Evolutionary conservation across 1,139 yeast genomes (phyloP).

Genomic region (Barnettozyma hawaiiensis): DNA sequence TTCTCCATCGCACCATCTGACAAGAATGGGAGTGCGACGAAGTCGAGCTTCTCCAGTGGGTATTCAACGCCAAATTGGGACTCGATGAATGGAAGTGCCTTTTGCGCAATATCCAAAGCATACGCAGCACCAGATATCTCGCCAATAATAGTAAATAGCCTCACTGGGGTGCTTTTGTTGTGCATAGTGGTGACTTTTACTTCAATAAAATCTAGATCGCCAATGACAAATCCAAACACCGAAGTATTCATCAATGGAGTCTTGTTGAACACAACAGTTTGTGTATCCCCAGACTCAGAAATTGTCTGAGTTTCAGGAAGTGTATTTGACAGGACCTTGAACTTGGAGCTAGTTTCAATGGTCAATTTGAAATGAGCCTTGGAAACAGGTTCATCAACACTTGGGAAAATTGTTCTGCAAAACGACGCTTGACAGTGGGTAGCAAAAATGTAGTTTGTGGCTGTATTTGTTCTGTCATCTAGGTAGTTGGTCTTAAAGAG

Average conservation of each 20-base stretch:
- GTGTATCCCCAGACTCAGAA: slow-evolving; percentile 26
- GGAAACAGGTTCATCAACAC: slow-evolving; percentile 54
- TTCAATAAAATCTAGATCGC: slow-evolving; percentile 53
- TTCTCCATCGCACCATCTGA: slow-evolving; percentile 79
- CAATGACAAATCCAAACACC: slow-evolving; percentile 59
- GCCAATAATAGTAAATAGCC: slow-evolving; percentile 53
- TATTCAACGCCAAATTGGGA: slow-evolving; percentile 37
- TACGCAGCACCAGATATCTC: slow-evolving; percentile 40
- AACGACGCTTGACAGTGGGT: slow-evolving; percentile 69
- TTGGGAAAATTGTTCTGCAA: slow-evolving; percentile 57
- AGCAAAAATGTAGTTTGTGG: slow-evolving; percentile 48
- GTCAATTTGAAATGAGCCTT: slow-evolving; percentile 48
- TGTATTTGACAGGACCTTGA: slow-evolving; percentile 48
- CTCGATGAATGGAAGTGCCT: slow-evolving; percentile 42
- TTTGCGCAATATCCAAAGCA: slow-evolving; percentile 42
- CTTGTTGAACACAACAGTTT: slow-evolving; percentile 38
- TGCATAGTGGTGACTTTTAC: slow-evolving; percentile 25
- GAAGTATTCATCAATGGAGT: slow-evolving; percentile 59
- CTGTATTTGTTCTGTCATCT: slow-evolving; percentile 42
- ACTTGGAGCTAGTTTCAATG: slow-evolving; percentile 40
- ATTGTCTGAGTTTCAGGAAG: slow-evolving; percentile 25
- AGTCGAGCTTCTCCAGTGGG: slow-evolving; percentile 59
- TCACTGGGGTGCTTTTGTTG: slow-evolving; percentile 36
- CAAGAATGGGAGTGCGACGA: slow-evolving; percentile 62
- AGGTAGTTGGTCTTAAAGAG: slow-evolving; percentile 60